These are phyloP conservation scores for Haberlea rhodopensis DNA, from an alignment of 257 asterid genomes.

Conservation along the genomic window DNA sequence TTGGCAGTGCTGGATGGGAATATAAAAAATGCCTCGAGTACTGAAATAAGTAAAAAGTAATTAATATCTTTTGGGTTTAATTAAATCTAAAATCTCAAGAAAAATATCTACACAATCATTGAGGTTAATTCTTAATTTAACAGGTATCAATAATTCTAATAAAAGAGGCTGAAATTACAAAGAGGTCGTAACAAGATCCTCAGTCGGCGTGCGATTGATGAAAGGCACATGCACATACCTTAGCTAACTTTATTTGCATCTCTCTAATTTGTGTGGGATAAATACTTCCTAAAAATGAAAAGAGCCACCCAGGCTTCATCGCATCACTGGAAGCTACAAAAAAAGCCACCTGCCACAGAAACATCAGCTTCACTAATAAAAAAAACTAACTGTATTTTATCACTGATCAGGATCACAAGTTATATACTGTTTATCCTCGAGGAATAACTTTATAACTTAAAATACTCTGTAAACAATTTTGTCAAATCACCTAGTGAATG, in stretches of 20 bases:
- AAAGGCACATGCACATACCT: slow-evolving; percentile 50
- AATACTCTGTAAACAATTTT: slow-evolving; percentile 9
- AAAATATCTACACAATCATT: slow-evolving; percentile 3
- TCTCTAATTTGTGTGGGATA: too few relatives aligned
- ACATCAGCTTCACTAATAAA: too few relatives aligned
- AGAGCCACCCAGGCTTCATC: too few relatives aligned
- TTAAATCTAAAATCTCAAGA: slow-evolving; percentile 9
- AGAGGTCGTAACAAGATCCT: slow-evolving; percentile 12
- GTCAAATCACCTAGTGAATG: slow-evolving; percentile 16
- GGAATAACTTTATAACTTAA: slow-evolving; percentile 7
- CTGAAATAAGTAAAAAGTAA: too few relatives aligned
- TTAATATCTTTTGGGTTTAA: slow-evolving; percentile 7
- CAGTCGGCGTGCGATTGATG: slow-evolving; percentile 10
- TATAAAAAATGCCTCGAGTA: too few relatives aligned
- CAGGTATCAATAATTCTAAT: neutral
- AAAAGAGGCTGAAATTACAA: neutral
- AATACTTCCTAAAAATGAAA: too few relatives aligned
- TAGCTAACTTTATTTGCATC: slow-evolving; percentile 64
- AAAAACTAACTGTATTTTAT: neutral
- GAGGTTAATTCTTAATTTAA: neutral
- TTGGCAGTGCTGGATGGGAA: too few relatives aligned
- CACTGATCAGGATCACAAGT: neutral
- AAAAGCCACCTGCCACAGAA: slow-evolving; percentile 68
- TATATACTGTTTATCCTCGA: slow-evolving; percentile 11
- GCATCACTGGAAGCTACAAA: slow-evolving; percentile 81